Base-by-base conservation (phyloP, 371 early-diverging fungal species). In the Sporodiniella umbellata region DNA sequence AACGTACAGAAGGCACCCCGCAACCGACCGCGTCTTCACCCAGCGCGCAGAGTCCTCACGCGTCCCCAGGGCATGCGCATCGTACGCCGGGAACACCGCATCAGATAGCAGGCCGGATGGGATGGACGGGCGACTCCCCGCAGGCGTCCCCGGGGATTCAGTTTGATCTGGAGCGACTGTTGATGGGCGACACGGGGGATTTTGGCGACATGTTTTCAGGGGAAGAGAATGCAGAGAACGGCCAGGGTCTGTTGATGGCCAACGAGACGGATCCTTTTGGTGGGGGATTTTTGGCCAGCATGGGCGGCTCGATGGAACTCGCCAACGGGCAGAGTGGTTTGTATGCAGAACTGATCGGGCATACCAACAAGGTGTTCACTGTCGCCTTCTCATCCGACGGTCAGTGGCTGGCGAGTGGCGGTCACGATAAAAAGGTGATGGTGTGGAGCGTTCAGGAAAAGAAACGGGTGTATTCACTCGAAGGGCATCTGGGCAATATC, bases 371-470 rank as follows among this genome's bases (percentile, higher is more conserved):
- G 44, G 73, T 80, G 5, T 54, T 45, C 12, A 71, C 79, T 1
- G 74, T 75, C 12, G 67, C 72, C 0, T 79, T 80, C 42, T 79
- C 80, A 7, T 23, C 26, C 2, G 73, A 80, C 33, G 80, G 83
- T 14, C 66, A 66, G 18, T 79, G 72, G 75, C 42, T 83, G 17
- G 80, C 68, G 0, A 80, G 79, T 49, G 83, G 68, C 3, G 80
- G 83, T 0, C 64, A 71, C 38, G 83, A 83, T 50, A 64, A 62
- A 43, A 75, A 73, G 18, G 72, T 71, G 14, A 18, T 79, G 44
- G 63, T 80, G 12, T 83, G 80, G 83, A 68, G 58, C 10, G 79
- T 80, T 1, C 56, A 60, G 30, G 72, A 78, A 11, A 75, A 78
- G 38, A 64, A 62, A 17, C 43, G 62, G 25, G 42, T 58, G 5